Conservation (phyloP, 495 filamentous ascomycete species). For the Penicillium argentinense region DNA sequence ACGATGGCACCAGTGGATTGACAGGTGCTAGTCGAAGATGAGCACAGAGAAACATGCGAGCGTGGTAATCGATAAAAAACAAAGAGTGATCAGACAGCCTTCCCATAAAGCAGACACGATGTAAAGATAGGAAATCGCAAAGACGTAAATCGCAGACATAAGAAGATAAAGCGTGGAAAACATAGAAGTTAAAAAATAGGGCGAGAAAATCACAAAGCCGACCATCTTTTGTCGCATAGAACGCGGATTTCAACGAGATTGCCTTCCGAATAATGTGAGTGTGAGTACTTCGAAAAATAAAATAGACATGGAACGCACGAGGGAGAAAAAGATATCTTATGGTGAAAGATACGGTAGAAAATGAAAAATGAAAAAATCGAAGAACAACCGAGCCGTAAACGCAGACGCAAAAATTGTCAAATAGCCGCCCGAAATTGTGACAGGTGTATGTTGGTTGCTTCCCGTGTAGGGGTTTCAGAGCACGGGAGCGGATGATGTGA, state of each 20-base stretch:
- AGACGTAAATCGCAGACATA: constrained; percentile 3
- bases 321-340: too few relatives aligned
- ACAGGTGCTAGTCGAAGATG: not conserved
- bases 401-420: constrained; percentile 15
- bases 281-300: constrained; percentile 26
- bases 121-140: constrained; percentile 15
- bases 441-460: constrained; percentile 13
- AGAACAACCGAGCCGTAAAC: constrained; percentile 21
- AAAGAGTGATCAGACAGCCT: constrained; percentile 51
- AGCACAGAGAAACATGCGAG: not conserved
- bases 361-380: constrained; percentile 27
- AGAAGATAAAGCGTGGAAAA: constrained; percentile 5
- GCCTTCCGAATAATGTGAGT: constrained; percentile 29
- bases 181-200: constrained; percentile 1
- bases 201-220: constrained; percentile 26
- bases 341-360: constrained; percentile 27
- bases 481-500: not conserved
- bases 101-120: constrained; percentile 29
- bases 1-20: too few relatives aligned
- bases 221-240: constrained; percentile 28
- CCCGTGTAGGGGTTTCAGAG: not conserved
- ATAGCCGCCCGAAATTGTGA: constrained; percentile 36
- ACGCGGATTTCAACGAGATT: constrained; percentile 22
- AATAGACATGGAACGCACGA: constrained; percentile 22
- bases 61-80: constrained; percentile 5